Evolutionary conservation across 2,329 filamentous ascomycete genomes (phyloP).

Genomic region (Colletotrichum sojae): DNA sequence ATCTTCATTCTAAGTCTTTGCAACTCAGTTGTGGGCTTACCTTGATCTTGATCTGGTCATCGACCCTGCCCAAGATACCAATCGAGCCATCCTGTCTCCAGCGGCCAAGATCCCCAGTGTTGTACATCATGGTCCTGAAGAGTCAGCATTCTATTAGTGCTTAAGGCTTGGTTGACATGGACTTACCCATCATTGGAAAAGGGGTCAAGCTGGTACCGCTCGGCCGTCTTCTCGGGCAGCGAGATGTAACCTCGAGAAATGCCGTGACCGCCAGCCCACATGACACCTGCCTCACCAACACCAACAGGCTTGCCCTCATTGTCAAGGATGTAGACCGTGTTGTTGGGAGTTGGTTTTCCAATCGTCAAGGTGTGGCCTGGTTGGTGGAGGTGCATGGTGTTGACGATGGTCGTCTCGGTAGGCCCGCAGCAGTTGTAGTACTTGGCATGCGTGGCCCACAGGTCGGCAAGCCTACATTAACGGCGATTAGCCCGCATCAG

Average conservation of each 20-base stretch:
- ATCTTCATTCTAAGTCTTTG: neutral
- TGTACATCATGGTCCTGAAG: constrained; percentile 67
- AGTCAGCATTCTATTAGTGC: neutral
- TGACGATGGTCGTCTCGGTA: constrained; percentile 72
- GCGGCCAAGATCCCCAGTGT: constrained; percentile 71
- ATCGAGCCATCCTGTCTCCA: constrained; percentile 68
- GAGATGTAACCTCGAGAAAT: constrained; percentile 70
- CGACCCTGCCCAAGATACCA: constrained; percentile 68
- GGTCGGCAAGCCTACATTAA: constrained; percentile 60
- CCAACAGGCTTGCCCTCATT: constrained; percentile 56
- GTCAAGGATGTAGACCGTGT: constrained; percentile 68
- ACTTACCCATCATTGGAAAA: constrained; percentile 67
- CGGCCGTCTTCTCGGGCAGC: constrained; percentile 64
- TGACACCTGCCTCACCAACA: constrained; percentile 63
- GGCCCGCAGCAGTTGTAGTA: constrained; percentile 73
- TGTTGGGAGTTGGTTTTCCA: constrained; percentile 70
- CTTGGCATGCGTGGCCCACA: constrained; percentile 65
- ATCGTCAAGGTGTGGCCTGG: constrained; percentile 64
- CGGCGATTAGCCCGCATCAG: neutral
- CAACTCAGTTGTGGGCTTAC: neutral
- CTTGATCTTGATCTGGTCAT: constrained; percentile 72
- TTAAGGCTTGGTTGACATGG: neutral
- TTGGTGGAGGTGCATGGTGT: constrained; percentile 54
- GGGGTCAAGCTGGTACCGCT: constrained; percentile 63
- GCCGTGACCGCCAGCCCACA: constrained; percentile 71